phyloP scores from a whole-genome alignment of 1,284 basidiomycete species.

The Kwoniella shivajii region DNA sequence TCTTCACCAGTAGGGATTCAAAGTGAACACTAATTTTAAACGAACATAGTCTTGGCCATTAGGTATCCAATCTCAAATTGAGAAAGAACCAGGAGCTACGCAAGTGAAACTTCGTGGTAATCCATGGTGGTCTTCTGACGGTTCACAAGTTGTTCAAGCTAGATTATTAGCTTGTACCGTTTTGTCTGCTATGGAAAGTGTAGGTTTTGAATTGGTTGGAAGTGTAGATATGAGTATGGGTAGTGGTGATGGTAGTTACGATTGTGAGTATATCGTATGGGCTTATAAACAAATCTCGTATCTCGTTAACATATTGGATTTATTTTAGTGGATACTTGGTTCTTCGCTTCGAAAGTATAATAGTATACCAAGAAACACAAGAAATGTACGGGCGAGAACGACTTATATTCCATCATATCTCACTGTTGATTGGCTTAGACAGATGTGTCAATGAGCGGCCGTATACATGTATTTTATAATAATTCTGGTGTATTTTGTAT shows the following conservation, averaged over 20 bases:
- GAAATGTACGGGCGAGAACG: too few relatives aligned
- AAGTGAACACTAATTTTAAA: neutral
- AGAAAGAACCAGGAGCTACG: conserved; percentile 37
- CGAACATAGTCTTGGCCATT: conserved; percentile 30
- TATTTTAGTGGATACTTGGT: conserved; percentile 46
- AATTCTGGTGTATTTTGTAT: too few relatives aligned
- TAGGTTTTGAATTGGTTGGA: conserved; percentile 42
- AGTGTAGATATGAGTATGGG: conserved; percentile 41
- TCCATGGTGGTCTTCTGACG: conserved; percentile 40
- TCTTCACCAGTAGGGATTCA: neutral
- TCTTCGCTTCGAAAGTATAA: conserved; percentile 38
- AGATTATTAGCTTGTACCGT: conserved; percentile 33
- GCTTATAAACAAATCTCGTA: neutral
- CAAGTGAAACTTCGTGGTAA: conserved; percentile 45
- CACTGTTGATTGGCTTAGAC: too few relatives aligned
- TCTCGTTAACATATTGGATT: neutral
- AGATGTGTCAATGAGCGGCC: too few relatives aligned
- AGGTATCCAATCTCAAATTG: conserved; percentile 39
- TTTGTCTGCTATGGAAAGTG: conserved; percentile 37
- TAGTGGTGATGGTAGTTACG: conserved; percentile 20
- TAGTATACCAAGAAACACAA: too few relatives aligned
- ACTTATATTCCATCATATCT: too few relatives aligned
- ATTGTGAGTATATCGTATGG: conserved; percentile 27
- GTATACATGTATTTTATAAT: too few relatives aligned
- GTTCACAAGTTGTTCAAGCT: conserved; percentile 28